Base-by-base conservation (phyloP, 257 asterid genomes). In the Rehmannia glutinosa region DNA sequence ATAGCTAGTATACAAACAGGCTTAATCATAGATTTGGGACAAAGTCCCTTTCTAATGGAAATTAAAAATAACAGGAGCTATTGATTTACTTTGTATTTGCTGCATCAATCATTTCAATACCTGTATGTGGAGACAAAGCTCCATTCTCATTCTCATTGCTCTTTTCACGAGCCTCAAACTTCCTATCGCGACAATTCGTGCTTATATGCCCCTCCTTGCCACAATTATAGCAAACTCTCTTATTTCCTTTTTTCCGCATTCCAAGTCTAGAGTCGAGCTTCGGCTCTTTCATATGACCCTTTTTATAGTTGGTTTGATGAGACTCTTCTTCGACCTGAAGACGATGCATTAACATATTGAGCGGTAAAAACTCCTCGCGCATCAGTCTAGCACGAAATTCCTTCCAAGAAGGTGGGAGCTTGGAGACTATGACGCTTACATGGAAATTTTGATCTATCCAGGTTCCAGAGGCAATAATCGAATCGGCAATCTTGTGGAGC, bases 361-460 rank as follows among this genome's bases (percentile, higher is more conserved):
- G 74, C 13, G 83, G 54, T 55, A 83, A 38, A 68, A 71, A 21
- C 62, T 82, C 87, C 59, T 78, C 83, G 7, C 38, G 80, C 92
- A 87, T 82, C 79, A 85, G 68, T 67, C 78, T 77, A 45, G 24
- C 58, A 35, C 87, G 92, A 45, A 72, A 70, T 8, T 81, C 92
- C 73, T 70, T 89, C 91, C 92, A 89, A 27, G 95, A 84, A 38
- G 82, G 81, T 1, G 95, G 95, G 75, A 89, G 97, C 81, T 89
- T 89, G 52, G 87, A 77, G 54, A 87, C 73, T 19, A 89, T 83
- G 51, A 74, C 73, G 46, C 89, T 74, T 9, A 59, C 80, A 33
- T 84, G 95, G 36, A 87, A 83, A 62, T 68, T 69, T 62, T 89
- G 95, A 36, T 84, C 95, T 20, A 89, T 50, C 81, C 84, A 77